phyloP scores from a whole-genome alignment of 805 yeast genomes.

The Yarrowia yakushimensis region DNA sequence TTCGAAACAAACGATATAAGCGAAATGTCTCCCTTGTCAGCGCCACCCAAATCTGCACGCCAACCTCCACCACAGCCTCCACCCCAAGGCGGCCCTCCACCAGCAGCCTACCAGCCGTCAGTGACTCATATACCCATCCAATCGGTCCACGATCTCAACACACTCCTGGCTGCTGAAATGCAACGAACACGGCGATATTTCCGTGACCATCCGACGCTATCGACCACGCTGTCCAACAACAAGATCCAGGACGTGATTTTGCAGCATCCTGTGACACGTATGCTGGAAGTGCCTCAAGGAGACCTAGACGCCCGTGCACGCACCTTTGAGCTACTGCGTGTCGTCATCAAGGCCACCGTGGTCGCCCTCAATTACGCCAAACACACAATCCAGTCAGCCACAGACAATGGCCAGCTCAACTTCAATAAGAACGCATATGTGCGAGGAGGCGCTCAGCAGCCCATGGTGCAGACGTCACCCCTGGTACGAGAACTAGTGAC shows the following conservation, averaged over 20 bases:
- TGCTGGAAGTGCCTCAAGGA: conserved; percentile 33
- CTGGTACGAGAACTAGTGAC: conserved; percentile 6
- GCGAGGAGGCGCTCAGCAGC: neutral
- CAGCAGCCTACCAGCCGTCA: neutral
- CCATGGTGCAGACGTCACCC: neutral
- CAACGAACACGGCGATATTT: conserved; percentile 23
- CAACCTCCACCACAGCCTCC: neutral
- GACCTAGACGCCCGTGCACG: conserved; percentile 33
- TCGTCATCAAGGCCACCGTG: conserved; percentile 24
- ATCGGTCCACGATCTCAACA: conserved; percentile 11
- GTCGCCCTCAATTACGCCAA: conserved; percentile 21
- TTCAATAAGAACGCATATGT: conserved; percentile 6
- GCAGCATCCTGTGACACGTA: conserved; percentile 34
- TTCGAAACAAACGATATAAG: neutral
- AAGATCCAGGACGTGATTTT: conserved; percentile 35
- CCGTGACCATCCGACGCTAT: conserved; percentile 20
- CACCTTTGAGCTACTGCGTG: conserved; percentile 13
- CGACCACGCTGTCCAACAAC: conserved; percentile 32
- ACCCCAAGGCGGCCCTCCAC: neutral
- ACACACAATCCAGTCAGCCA: conserved; percentile 2
- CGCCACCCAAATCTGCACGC: neutral
- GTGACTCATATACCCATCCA: conserved; percentile 4
- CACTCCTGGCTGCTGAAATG: conserved; percentile 14
- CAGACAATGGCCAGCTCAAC: neutral
- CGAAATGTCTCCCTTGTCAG: neutral